phyloP scores from a whole-genome alignment of 2,329 filamentous ascomycete species.

The Cladosporium velox region DNA sequence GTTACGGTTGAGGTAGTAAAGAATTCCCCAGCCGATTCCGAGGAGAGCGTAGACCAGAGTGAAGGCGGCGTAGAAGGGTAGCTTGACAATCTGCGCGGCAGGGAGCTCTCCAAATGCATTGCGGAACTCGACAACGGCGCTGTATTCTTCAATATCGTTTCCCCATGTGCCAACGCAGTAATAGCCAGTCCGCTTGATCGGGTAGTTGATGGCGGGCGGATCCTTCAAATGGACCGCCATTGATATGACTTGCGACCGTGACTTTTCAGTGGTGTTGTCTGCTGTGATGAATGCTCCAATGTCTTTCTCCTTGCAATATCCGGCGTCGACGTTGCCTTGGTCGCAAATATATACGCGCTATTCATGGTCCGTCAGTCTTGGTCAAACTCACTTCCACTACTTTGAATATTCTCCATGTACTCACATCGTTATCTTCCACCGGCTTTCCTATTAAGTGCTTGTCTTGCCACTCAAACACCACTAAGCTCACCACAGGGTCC shows the following conservation, averaged over 20 bases:
- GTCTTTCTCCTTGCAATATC: constrained; percentile 74
- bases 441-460: constrained; percentile 73
- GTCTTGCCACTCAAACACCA: constrained; percentile 95
- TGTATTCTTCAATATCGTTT: constrained; percentile 69
- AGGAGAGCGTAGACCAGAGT: constrained; percentile 92
- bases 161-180: constrained; percentile 85
- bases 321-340: constrained; percentile 65
- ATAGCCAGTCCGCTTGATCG: constrained; percentile 87
- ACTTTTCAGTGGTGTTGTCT: constrained; percentile 70
- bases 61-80: constrained; percentile 94
- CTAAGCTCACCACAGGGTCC: constrained; percentile 77
- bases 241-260: constrained; percentile 73
- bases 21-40: constrained; percentile 84
- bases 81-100: constrained; percentile 91
- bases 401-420: constrained; percentile 14
- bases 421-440: constrained; percentile 57
- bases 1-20: constrained; percentile 90
- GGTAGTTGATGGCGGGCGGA: constrained; percentile 74
- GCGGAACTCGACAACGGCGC: constrained; percentile 82
- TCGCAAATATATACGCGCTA: constrained; percentile 75
- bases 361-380: constrained; percentile 26
- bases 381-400: not conserved
- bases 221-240: constrained; percentile 80
- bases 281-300: constrained; percentile 82
- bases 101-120: constrained; percentile 96